Conservation (phyloP, 768 basidiomycete species). For the Boletus reticuloceps region DNA sequence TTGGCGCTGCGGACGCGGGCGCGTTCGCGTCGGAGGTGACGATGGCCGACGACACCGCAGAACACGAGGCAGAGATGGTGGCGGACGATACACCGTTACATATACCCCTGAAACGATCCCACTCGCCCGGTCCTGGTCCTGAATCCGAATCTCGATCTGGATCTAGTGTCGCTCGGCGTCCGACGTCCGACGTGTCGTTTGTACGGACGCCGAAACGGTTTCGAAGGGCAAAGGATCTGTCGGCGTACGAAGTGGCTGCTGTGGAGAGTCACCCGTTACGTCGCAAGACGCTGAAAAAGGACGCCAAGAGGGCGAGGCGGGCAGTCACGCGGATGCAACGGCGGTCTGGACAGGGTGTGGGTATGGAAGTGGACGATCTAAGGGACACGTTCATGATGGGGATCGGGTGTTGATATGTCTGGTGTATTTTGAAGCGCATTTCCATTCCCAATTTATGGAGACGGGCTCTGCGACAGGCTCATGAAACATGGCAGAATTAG, state of each 20-base stretch:
- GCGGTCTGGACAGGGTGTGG: background rate
- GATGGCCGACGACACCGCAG: constrained; percentile 42
- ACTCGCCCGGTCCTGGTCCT: constrained; percentile 6
- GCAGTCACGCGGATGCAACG: constrained; percentile 36
- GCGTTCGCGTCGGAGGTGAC: constrained; percentile 53
- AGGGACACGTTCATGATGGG: constrained; percentile 25
- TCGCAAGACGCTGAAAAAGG: constrained; percentile 58
- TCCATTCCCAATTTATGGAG: background rate
- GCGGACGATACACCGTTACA: constrained; percentile 38
- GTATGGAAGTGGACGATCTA: constrained; percentile 32
- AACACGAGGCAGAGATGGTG: constrained; percentile 34
- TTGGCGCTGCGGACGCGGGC: constrained; percentile 77
- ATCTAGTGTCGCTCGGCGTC: background rate
- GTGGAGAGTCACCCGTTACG: constrained; percentile 47
- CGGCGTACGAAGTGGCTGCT: constrained; percentile 50
- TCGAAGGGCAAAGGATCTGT: constrained; percentile 53
- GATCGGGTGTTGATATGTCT: constrained; percentile 10
- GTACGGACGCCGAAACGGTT: constrained; percentile 54
- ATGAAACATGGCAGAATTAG: too few species aligned
- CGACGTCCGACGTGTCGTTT: background rate
- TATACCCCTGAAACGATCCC: constrained; percentile 29
- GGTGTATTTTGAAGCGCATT: background rate
- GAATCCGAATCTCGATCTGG: background rate
- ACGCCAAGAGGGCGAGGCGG: constrained; percentile 60
- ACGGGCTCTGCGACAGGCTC: too few species aligned